Percentiles rank a stretch among this genome's conserved stretches.
These are phyloP conservation scores for Penicillium manginii DNA, from an alignment of 495 filamentous ascomycete species.

Conservation along the genomic window DNA sequence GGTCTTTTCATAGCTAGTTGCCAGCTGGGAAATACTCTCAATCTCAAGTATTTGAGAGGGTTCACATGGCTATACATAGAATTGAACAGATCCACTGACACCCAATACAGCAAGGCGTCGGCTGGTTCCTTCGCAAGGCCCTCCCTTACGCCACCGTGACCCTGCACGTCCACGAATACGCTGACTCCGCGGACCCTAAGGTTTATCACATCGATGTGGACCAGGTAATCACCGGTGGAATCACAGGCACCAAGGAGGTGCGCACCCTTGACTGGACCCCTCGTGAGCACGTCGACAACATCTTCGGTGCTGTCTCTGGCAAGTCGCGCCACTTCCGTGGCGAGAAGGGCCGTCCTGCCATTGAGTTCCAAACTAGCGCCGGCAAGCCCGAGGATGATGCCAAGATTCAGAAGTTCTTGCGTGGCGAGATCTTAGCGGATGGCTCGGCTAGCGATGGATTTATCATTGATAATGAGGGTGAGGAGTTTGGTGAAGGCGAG, in stretches of 20 bases:
- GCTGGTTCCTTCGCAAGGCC: conserved; percentile 80
- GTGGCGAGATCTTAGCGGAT: conserved; percentile 43
- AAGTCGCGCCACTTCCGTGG: conserved; percentile 58
- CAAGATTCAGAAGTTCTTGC: conserved; percentile 50
- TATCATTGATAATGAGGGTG: conserved; percentile 40
- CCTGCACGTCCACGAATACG: conserved; percentile 68
- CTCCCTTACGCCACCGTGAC: conserved; percentile 74
- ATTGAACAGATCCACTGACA: conserved; percentile 18
- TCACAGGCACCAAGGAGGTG: conserved; percentile 71
- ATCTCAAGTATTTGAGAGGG: background rate
- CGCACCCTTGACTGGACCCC: conserved; percentile 71
- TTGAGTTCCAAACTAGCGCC: conserved; percentile 39
- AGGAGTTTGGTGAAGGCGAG: conserved; percentile 42
- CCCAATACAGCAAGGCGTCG: conserved; percentile 68
- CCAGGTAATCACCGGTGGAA: conserved; percentile 75
- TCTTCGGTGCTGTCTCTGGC: conserved; percentile 77
- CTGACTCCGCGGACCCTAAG: conserved; percentile 41
- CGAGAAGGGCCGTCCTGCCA: conserved; percentile 34
- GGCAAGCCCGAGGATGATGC: conserved; percentile 43
- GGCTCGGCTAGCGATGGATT: conserved; percentile 42
- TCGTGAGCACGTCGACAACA: conserved; percentile 74
- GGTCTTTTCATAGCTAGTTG: background rate
- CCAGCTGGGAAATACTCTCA: background rate
- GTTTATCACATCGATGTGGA: conserved; percentile 78
- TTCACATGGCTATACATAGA: background rate